These are phyloP conservation scores for Cercospora canescens DNA, from an alignment of 2,329 filamentous ascomycete genomes.

Conservation along the genomic window DNA sequence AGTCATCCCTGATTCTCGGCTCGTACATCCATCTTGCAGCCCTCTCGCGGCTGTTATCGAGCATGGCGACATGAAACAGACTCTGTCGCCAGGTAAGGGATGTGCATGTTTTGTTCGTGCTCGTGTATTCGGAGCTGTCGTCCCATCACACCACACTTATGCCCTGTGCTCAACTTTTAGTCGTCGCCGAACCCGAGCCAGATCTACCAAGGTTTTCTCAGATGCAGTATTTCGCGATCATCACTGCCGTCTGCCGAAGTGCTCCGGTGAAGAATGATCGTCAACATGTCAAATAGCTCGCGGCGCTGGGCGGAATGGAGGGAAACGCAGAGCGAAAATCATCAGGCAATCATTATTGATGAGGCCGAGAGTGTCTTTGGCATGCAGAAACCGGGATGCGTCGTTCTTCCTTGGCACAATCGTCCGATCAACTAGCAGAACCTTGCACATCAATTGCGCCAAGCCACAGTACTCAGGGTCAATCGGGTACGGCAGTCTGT, in stretches of 20 bases:
- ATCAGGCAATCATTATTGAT: background rate
- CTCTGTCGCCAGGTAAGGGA: no score
- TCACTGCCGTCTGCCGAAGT: background rate
- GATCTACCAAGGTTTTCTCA: background rate
- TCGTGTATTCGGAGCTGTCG: background rate
- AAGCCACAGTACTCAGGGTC: background rate
- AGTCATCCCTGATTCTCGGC: background rate
- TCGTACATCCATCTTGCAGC: background rate
- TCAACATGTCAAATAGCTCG: background rate
- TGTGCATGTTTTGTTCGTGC: background rate
- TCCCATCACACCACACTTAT: background rate
- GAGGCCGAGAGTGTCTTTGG: background rate
- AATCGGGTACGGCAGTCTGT: background rate
- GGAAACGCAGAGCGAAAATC: background rate
- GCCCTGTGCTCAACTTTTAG: background rate
- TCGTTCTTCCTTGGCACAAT: background rate
- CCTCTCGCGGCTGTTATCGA: no score
- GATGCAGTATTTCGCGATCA: background rate
- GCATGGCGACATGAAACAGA: no score
- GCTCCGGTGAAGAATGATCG: background rate
- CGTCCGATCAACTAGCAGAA: background rate
- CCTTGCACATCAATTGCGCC: background rate
- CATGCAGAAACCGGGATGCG: background rate
- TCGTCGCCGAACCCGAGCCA: background rate
- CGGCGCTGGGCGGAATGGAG: background rate